These are phyloP conservation scores for Phialemonium atrogriseum DNA, from an alignment of 2,329 filamentous ascomycete species.

Conservation along the genomic window DNA sequence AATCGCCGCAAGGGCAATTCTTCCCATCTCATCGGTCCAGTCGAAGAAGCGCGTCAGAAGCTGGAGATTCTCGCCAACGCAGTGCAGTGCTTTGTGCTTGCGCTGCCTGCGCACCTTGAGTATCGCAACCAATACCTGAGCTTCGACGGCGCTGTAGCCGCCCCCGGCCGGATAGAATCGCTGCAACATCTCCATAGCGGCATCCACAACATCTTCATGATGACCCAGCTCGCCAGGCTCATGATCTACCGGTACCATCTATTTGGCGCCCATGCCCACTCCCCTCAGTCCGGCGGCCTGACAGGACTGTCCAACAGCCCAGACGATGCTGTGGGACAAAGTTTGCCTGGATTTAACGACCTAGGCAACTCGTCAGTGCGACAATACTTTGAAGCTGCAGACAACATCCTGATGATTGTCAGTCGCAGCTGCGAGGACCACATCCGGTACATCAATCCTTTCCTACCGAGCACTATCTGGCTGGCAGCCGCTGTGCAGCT, in stretches of 20 bases:
- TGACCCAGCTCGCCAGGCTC: conserved; percentile 23
- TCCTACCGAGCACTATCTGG: conserved; percentile 23
- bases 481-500: conserved; percentile 22
- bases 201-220: conserved; percentile 23
- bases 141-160: too few relatives aligned
- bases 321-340: too few relatives aligned
- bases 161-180: too few relatives aligned
- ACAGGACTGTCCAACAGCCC: too few relatives aligned
- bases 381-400: conserved; percentile 21
- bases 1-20: too few relatives aligned
- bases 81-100: conserved; percentile 20
- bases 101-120: conserved; percentile 18
- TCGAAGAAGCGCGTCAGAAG: too few relatives aligned
- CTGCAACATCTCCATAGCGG: too few relatives aligned
- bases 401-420: conserved; percentile 19
- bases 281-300: too few relatives aligned
- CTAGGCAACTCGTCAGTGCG: conserved; percentile 9
- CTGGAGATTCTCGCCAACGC: conserved; percentile 21
- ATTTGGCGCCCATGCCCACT: too few relatives aligned
- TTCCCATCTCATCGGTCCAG: too few relatives aligned
- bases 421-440: conserved; percentile 17
- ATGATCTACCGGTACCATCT: conserved; percentile 24
- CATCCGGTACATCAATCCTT: conserved; percentile 21
- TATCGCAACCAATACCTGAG: conserved; percentile 23
- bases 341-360: conserved; percentile 1